Evolutionary conservation across 1,139 yeast species (phyloP).

Genomic region (Kurtzmaniella quercitrusa): DNA sequence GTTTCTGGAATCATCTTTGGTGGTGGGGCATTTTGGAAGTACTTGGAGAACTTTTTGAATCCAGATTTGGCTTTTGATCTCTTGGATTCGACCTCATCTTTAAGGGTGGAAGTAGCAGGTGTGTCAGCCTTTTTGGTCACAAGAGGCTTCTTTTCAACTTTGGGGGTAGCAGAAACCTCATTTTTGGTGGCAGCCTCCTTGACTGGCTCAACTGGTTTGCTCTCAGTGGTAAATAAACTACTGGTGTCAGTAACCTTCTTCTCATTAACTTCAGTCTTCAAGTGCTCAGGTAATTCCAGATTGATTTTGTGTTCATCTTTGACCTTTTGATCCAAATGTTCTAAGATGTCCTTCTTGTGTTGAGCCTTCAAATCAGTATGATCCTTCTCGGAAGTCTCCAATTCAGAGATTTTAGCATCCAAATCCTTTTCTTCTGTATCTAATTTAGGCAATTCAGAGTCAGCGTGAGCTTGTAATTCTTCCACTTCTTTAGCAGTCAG

Average conservation of each 20-base stretch:
- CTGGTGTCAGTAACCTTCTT: constrained; percentile 37
- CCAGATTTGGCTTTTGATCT: constrained; percentile 1
- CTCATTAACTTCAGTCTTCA: constrained; percentile 40
- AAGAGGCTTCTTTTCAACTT: constrained; percentile 5
- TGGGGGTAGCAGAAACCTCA: too few relatives aligned
- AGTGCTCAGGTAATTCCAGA: constrained; percentile 50
- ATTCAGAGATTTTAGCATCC: constrained; percentile 28
- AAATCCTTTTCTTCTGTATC: constrained; percentile 24
- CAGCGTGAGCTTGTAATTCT: constrained; percentile 23
- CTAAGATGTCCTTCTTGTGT: constrained; percentile 32
- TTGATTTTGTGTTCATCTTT: constrained; percentile 44
- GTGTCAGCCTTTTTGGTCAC: constrained; percentile 2
- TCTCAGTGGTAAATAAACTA: constrained; percentile 28
- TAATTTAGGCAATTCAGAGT: constrained; percentile 22
- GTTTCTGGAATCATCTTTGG: constrained; percentile 3
- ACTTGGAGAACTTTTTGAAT: not conserved
- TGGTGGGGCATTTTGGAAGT: not conserved
- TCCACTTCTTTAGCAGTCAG: constrained; percentile 30
- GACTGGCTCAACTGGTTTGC: constrained; percentile 18
- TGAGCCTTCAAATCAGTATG: constrained; percentile 25
- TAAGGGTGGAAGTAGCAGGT: constrained; percentile 2
- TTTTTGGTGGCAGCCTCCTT: constrained; percentile 15
- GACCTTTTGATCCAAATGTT: constrained; percentile 30
- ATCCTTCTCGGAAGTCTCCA: constrained; percentile 26
- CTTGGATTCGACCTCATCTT: not conserved